A percentile compares a stretch with the other conserved stretches of the same genome.
phyloP scores from a whole-genome alignment of 2,329 filamentous ascomycete genomes.

The Alternaria triticimaculans region DNA sequence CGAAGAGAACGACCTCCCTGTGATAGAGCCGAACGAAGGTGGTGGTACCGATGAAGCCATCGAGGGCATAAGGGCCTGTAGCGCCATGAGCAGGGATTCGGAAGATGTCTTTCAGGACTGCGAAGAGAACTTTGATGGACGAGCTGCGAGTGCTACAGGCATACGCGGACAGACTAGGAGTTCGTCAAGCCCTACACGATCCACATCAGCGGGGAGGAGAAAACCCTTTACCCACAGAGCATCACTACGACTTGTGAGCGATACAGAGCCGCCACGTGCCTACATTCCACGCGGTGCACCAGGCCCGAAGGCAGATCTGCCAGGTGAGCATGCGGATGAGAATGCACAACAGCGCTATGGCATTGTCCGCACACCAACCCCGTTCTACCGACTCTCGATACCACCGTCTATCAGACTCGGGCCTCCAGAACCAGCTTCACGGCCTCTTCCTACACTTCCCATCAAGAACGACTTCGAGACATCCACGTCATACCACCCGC shows the following conservation, averaged over 20 bases:
- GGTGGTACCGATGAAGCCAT: not conserved
- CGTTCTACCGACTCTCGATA: constrained; percentile 30
- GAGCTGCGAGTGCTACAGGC: not conserved
- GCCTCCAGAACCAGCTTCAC: constrained; percentile 13
- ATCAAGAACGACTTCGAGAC: constrained; percentile 19
- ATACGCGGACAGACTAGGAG: not conserved
- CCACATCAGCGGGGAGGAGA: not conserved
- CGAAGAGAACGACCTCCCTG: constrained; percentile 28
- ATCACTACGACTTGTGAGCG: not conserved
- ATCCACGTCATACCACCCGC: constrained; percentile 27
- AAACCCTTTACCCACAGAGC: not conserved
- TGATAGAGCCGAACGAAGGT: constrained; percentile 34
- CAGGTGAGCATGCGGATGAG: not conserved
- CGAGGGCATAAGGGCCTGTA: not conserved
- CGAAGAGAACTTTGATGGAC: not conserved
- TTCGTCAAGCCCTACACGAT: not conserved
- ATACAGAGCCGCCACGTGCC: constrained; percentile 5
- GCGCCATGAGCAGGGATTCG: not conserved
- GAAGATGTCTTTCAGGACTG: not conserved
- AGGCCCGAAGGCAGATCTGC: not conserved
- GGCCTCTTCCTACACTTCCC: constrained; percentile 25
- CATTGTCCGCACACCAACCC: constrained; percentile 4
- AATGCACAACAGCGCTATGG: constrained; percentile 9
- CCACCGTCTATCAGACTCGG: constrained; percentile 31
- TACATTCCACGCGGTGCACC: constrained; percentile 26